Base-by-base conservation (phyloP, 2,329 filamentous ascomycete species). In the Phaeoacremonium minimum region DNA sequence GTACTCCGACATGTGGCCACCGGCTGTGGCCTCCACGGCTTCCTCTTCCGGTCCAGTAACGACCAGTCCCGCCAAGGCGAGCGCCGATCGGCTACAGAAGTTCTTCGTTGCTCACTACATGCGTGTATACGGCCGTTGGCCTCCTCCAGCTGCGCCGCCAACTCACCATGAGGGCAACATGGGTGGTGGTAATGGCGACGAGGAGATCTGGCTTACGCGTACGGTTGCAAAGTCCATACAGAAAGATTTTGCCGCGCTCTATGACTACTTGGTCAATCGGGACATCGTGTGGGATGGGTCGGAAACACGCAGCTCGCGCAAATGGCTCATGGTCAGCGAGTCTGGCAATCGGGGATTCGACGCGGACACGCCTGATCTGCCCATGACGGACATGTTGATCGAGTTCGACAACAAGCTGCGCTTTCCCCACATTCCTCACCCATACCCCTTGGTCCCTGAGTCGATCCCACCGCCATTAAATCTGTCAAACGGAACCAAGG, bases 241-340 rank as follows among this genome's bases (percentile, higher is more conserved):
- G 45, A 66, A 64, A 19, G 83, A 86, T 45, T 85, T 87, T 47
- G 77, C 78, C 3, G 75, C 77, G 0, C 60, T 87, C 2, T 87
- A 87, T 48, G 81, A 86, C 48, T 85, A 83, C 43, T 62, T 86
- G 2, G 81, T 87, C 13, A 75, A 86, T 53, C 71, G 79, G 5
- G 76, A 84, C 32, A 71, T 85, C 5, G 53, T 73, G 1, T 87
- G 82, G 79, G 79, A 83, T 37, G 71, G 71, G 15, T 73, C 71
- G 0, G 79, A 83, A 49, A 75, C 75, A 32, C 65, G 77, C 1
- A 71, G 73, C 4, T 72, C 73, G 14, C 72, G 78, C 28, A 83
- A 83, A 50, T 83, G 79, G 77, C 73, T 78, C 56, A 79, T 84
- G 64, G 66, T 70, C 14, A 69, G 68, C 26, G 58, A 64, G 40